Base-by-base conservation (phyloP, 2,329 filamentous ascomycete species). In the Aspergillus ustus region DNA sequence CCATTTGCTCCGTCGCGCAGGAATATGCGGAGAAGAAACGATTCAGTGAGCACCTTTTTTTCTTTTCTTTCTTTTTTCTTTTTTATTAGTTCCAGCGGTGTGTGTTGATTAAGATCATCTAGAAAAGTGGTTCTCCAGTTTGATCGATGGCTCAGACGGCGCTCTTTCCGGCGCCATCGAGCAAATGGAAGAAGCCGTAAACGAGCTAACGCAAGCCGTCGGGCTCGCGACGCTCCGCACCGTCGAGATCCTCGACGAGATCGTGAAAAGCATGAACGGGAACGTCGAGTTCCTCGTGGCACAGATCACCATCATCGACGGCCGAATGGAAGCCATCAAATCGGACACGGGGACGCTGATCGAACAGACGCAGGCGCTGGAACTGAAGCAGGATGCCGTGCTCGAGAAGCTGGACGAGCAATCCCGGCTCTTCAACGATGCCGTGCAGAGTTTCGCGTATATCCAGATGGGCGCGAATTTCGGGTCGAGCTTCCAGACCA, bases 201-300 rank as follows among this genome's bases (percentile, higher is more conserved):
- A 60, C 13, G 51, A 60, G n/a, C 20, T 60, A 8, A 54, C 22
- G 7, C 51, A 60, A n/a, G 57, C 57, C 43, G 57, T 60, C 1
- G 51, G 57, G 19, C 44, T 60, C 13, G 29, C 29, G 4, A 54
- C 57, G 2, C 17, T 60, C 15, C 43, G 29, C 17, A 54, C 43
- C 1, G 44, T 60, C 5, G 51, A 60, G n/a, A 25, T 60, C 31
- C 15, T 60, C 15, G 17, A 60, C 15, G 44, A 49, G n/a, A 45
- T 60, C 7, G 8, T 48, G 8, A 20, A 55, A 17, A 40, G 51
- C 29, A 60, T 60, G 57, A 48, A 54, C 19, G 57, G 57, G 1
- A 52, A 60, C 6, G 8, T 60, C n/a, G 51, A 60, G n/a, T 60
- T 54, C 28, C 57, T 60, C 2, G 57, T 54, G 8, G 37, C 43